Evolutionary conservation across 148 eudicot species (phyloP), one percentile per base, ranked within the genome.

Genomic region (Rhododendron mucronatum): DNA sequence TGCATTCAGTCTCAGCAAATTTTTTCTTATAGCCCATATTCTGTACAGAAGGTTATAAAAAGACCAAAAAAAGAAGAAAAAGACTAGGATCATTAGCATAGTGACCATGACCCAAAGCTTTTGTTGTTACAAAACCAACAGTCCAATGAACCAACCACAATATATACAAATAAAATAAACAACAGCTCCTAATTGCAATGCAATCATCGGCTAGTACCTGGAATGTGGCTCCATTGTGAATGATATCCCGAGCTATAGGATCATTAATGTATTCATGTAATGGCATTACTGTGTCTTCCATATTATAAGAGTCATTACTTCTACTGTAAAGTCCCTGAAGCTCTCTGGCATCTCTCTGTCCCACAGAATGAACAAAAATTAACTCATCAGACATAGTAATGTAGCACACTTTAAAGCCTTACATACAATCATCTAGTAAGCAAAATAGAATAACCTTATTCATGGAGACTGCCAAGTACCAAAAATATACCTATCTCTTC

Each of bases 201-300:
- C 21, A 85, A 41, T 83, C 39, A 48, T 33, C 30, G 83, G 44
- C 35, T 30, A 51, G 84, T 87, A 97, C 99, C 99, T 97, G 99
- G 88, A 97, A 97, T 51, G 99, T 94, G 82, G 98, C 99, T 84
- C 99, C 99, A 89, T 97, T 97, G 90, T 95, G 98, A 86, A 97
- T 88, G 81, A 97, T 93, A 83, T 97, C 99, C 85, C 79, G 88
- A 89, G 96, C 95, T 67, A 93, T 89, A 86, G 99, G 98, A 85
- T 94, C 92, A 78, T 91, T 92, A 57, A 95, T 93, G 88, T 91
- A 97, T 79, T 93, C 89, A 82, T 91, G 93, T 84, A 97, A 90
- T 81, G 99, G 99, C 98, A 95, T 94, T 83, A 92, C 92, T 55
- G 92, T 83, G 63, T 95, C 93, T 84, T 87, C 90, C 96, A 95